Conservation (phyloP, 805 yeast species). For the Lipomyces anomalus region DNA sequence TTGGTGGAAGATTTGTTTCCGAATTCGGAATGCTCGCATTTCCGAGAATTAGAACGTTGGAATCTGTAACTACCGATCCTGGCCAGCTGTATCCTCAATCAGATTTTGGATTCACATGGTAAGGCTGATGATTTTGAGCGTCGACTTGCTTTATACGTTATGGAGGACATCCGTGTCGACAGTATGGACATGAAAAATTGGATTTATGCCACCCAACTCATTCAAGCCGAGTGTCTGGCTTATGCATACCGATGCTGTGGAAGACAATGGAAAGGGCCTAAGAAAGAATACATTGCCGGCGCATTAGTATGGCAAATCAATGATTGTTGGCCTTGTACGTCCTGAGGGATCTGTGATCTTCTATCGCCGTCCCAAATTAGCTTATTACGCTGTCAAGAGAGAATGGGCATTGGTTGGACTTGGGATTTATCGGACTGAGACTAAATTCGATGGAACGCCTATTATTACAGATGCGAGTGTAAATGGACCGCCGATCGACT, state of each 20-base stretch:
- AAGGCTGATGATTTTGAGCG: constrained; percentile 46
- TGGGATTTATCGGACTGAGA: constrained; percentile 35
- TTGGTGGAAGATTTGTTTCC: constrained; percentile 46
- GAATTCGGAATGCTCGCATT: constrained; percentile 53
- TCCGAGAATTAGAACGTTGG: constrained; percentile 38
- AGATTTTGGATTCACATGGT: constrained; percentile 43
- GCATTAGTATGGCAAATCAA: constrained; percentile 47
- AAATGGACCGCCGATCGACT: too few relatives aligned
- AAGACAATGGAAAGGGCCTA: constrained; percentile 40
- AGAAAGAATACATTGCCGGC: constrained; percentile 41
- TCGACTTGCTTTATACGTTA: constrained; percentile 43
- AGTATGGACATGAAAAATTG: constrained; percentile 38
- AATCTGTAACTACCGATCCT: constrained; percentile 36
- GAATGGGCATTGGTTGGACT: constrained; percentile 35
- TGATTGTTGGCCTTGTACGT: constrained; percentile 50
- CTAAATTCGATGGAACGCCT: constrained; percentile 23
- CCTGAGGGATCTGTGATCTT: constrained; percentile 48
- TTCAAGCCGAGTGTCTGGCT: constrained; percentile 47
- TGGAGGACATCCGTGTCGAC: constrained; percentile 40
- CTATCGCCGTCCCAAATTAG: constrained; percentile 41
- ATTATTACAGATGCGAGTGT: constrained; percentile 30
- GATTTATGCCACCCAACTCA: constrained; percentile 48
- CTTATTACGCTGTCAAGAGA: constrained; percentile 45
- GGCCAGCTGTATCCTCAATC: constrained; percentile 43
- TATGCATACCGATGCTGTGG: constrained; percentile 46